Base-by-base conservation (phyloP, 208 protist species). In the Naegleria gruberi region DNA sequence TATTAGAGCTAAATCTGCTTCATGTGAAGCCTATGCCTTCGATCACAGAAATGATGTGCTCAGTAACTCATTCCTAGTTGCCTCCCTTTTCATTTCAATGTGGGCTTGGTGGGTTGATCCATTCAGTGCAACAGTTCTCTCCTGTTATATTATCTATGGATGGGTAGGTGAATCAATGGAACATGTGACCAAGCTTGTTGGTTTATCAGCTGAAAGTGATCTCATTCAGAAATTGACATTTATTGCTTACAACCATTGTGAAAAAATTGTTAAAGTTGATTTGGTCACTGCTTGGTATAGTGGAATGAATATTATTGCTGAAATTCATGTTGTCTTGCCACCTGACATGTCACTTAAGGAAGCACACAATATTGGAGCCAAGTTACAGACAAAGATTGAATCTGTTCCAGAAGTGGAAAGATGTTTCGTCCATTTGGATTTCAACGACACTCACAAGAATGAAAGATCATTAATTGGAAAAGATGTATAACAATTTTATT, bases 1-100 rank as follows among this genome's bases (percentile, higher is more conserved):
- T 51, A 45, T 7, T 10, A 12, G 40, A 55, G 4, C 1, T 34
- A 86, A 30, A 37, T 40, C 23, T 51, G 37, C 55, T n/a, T 73
- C 90, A 7, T 85, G 91, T 19, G 23, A 83, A 41, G 92, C 93
- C 4, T 83, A 92, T 34, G 91, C 92, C 34, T 34, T 89, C 8
- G 93, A 95, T 88, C 93, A 95, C 90, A 87, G 91, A 34, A 95
- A 95, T 90, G 93, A 95, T 91, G 91, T 95, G 2, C 26, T 94
- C 17, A 92, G 89, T 46, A 94, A 94, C 87, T 43, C 44, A 42
- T 88, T 93, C 45, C 91, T 91, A 34, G 34, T 92, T 8, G 7
- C 30, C 15, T 87, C 74, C 42, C 0, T 86, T 30, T 45, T 93
- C 19, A 74, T 92, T 44, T 55, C 51, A 57, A n/a, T n/a, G n/a